A percentile compares a stretch with the other conserved stretches of the same genome.
phyloP scores from a whole-genome alignment of 352 stramenopile species.

The Sclerospora graminicola region DNA sequence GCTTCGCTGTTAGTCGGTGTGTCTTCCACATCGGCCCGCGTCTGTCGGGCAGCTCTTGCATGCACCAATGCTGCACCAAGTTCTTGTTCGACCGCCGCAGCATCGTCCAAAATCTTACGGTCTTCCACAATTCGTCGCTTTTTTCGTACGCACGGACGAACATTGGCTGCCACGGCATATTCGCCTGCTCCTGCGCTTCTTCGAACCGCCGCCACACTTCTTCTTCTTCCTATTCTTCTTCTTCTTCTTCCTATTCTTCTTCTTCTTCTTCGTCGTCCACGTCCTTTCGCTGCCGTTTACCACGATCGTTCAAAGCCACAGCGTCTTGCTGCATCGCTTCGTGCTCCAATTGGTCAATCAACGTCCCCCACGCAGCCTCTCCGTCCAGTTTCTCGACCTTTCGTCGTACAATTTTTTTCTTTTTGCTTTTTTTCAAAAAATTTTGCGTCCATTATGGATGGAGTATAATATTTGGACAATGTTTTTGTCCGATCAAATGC shows the following conservation, averaged over 20 bases:
- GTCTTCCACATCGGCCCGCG: no score
- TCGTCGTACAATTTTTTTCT: slow-evolving; percentile 4
- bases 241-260: no score
- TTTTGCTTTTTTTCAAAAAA: no score
- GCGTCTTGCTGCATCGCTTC: slow-evolving; percentile 29
- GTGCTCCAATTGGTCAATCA: slow-evolving; percentile 57
- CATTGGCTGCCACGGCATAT: slow-evolving; percentile 1
- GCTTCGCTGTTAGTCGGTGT: slow-evolving; percentile 31
- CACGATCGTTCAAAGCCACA: slow-evolving; percentile 33
- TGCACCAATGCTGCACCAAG: slow-evolving; percentile 64
- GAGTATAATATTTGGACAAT: no score
- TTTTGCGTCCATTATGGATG: no score
- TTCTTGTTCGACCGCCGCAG: slow-evolving; percentile 58
- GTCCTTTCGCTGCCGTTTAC: no score
- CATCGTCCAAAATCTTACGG: slow-evolving; percentile 36
- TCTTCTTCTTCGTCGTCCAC: no score
- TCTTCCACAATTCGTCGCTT: slow-evolving; percentile 34
- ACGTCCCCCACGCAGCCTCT: slow-evolving; percentile 19
- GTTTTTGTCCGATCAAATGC: no score
- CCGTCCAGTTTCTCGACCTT: slow-evolving; percentile 22
- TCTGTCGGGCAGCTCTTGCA: no score
- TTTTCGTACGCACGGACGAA: slow-evolving; percentile 24
- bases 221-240: no score
- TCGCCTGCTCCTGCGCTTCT: slow-evolving; percentile 31
- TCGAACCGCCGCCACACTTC: no score